Evolutionary conservation across 192 early-diverging fungal genomes (phyloP), one percentile per base, ranked within the genome.

Genomic region (Podila epigama): DNA sequence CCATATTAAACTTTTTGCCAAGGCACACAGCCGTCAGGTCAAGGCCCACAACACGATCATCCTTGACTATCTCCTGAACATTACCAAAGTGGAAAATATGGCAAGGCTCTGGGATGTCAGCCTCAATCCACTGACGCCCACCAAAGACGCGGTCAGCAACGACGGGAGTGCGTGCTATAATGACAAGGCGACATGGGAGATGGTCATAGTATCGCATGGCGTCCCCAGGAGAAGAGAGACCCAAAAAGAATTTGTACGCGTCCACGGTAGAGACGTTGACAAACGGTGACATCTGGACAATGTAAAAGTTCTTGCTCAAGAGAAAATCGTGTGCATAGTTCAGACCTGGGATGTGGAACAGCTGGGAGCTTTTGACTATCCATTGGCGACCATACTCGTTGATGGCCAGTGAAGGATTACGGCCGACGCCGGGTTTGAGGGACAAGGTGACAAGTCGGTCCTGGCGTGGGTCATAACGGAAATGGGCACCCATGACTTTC

Each of bases 11-110:
- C 18, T 77, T 77, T 41, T 77, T 77, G 32, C 73, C 73, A 31
- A 77, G 15, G 22, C 73, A 68, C 13, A 77, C 73, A 22, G 73
- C 73, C 0, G 73, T 77, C 65, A 77, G 40, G 25, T 77, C 73
- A 37, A 77, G 27, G 4, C 73, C 73, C 1, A 77, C 66, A 7
- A 77, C 56, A 13, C 55, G 51, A 8, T 53, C 73, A 4, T 57
- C 16, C 51, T 68, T 53, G 2, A 64, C 48, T 11, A 68, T 32
- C 37, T 77, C 73, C 31, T 77, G 73, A 0, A 68, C 66, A 22
- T 77, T 77, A 5, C 73, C 73, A 6, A 77, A 77, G n/a, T 77
- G 73, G 56, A 64, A 77, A 16, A 77, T 77, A 51, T 77, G 73
- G 56, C 73, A 77, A 1, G 73, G 73, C 4, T 77, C 73, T 10